Percentiles rank a stretch among this genome's conserved stretches.
phyloP scores from a whole-genome alignment of 257 asterid species.

The Capsicum baccatum region DNA sequence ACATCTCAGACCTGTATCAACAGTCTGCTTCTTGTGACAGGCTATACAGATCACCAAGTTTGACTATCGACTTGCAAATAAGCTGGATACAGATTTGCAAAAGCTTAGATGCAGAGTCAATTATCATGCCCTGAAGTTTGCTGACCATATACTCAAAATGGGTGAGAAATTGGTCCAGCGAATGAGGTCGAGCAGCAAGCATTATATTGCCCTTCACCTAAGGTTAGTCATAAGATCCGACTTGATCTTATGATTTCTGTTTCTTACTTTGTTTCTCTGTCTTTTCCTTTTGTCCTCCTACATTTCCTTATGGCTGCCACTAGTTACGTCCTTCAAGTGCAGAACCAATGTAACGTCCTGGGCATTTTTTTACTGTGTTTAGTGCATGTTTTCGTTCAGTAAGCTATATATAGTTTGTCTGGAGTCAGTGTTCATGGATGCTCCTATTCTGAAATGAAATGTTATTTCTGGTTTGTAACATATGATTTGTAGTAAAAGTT shows the following conservation, averaged over 20 bases:
- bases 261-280: background rate
- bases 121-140: conserved; percentile 93
- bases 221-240: conserved; percentile 53
- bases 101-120: conserved; percentile 97
- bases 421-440: background rate
- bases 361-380: background rate
- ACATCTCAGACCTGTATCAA: conserved; percentile 26
- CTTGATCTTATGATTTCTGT: conserved; percentile 13
- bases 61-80: conserved; percentile 95
- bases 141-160: conserved; percentile 76
- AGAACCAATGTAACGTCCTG: background rate
- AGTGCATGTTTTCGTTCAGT: background rate
- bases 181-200: conserved; percentile 83
- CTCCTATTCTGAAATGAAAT: background rate
- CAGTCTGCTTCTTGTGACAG: conserved; percentile 52
- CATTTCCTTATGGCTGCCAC: conserved; percentile 11
- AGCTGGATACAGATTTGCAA: conserved; percentile 75
- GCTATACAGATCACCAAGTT: conserved; percentile 90
- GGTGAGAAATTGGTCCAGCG: conserved; percentile 77
- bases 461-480: background rate
- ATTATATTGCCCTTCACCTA: conserved; percentile 88
- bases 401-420: background rate
- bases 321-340: conserved; percentile 4
- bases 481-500: conserved; percentile 1
- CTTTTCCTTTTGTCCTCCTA: background rate